Conservation (phyloP, 2,329 filamentous ascomycete species). For the Colletotrichum filicis region DNA sequence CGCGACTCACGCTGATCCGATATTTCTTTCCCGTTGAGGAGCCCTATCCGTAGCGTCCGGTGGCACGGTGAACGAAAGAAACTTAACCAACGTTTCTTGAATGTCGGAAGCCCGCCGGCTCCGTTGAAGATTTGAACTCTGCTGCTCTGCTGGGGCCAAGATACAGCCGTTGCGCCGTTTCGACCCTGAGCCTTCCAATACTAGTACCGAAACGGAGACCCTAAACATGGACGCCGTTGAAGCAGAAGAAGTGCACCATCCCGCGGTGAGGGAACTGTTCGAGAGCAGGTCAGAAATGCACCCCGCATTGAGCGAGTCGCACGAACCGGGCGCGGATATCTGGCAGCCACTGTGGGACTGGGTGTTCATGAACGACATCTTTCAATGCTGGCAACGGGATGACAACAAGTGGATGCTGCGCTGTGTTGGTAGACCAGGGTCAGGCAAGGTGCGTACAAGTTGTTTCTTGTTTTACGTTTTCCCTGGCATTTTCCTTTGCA, state of each 20-base stretch:
- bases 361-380: conserved; percentile 4
- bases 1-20: not conserved
- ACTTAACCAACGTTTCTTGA: not conserved
- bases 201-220: not conserved
- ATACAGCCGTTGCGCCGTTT: not conserved
- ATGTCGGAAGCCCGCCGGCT: not conserved
- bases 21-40: not conserved
- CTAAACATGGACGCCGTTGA: not conserved
- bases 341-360: conserved; percentile 17
- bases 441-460: conserved; percentile 11
- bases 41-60: not conserved
- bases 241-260: not conserved
- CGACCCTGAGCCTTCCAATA: not conserved
- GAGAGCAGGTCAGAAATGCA: not conserved
- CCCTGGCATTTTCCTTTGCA: not conserved
- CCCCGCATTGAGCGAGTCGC: conserved; percentile 4
- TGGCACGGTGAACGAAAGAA: not conserved
- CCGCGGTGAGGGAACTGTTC: not conserved
- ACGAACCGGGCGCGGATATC: conserved; percentile 1
- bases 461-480: not conserved
- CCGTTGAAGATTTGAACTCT: not conserved
- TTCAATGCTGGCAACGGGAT: conserved; percentile 8
- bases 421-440: conserved; percentile 20
- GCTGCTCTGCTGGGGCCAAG: not conserved
- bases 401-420: conserved; percentile 6